These are phyloP conservation scores for Cryphonectria nitschkei DNA, from an alignment of 2,329 filamentous ascomycete species.

Conservation along the genomic window DNA sequence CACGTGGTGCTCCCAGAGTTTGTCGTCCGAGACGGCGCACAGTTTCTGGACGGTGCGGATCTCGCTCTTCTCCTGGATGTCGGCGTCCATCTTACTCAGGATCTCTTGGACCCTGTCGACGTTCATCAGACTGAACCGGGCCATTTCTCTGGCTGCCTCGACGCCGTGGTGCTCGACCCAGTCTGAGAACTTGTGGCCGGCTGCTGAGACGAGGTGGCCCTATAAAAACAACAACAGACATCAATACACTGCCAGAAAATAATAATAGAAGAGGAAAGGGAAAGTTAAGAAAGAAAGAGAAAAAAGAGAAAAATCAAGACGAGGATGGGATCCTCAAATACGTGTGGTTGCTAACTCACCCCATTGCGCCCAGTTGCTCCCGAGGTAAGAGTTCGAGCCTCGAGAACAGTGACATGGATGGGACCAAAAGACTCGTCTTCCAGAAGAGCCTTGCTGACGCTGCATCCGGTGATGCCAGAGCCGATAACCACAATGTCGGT, in stretches of 20 bases:
- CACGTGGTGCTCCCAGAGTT: constrained; percentile 8
- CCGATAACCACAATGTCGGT: constrained; percentile 58
- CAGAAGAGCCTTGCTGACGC: constrained; percentile 36
- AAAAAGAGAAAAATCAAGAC: too few species aligned
- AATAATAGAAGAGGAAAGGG: background rate
- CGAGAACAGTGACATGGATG: constrained; percentile 23
- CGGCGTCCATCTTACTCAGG: background rate
- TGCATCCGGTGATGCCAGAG: constrained; percentile 56
- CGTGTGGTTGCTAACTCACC: background rate
- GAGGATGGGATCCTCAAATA: too few species aligned
- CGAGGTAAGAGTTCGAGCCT: constrained; percentile 1
- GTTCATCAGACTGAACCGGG: constrained; percentile 10
- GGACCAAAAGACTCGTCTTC: constrained; percentile 4
- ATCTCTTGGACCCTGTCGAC: constrained; percentile 8
- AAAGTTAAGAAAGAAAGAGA: too few species aligned
- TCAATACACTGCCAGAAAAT: background rate
- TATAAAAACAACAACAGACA: background rate
- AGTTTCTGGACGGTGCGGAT: constrained; percentile 11
- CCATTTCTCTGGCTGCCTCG: constrained; percentile 5
- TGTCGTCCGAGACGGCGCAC: constrained; percentile 5
- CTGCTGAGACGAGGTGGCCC: constrained; percentile 13
- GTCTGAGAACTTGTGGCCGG: constrained; percentile 6
- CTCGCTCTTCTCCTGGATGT: constrained; percentile 7
- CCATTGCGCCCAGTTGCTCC: constrained; percentile 8
- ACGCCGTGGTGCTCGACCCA: constrained; percentile 2